Evolutionary conservation across 2,329 filamentous ascomycete species (phyloP).

Genomic region (Colletotrichum higginsianum): DNA sequence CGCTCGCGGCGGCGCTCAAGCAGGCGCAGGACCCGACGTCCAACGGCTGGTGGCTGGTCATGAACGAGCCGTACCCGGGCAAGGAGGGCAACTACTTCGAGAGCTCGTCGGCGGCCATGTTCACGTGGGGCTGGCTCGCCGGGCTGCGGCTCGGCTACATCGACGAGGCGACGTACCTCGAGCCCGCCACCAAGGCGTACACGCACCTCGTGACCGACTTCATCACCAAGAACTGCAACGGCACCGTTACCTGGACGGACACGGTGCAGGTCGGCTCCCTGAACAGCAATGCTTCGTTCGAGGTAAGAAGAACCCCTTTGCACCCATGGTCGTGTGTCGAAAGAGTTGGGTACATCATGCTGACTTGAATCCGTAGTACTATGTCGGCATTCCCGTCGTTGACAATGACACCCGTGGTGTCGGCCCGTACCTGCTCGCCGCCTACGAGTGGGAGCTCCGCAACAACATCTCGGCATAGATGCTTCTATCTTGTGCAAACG

Average conservation of each 20-base stretch:
- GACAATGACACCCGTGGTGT: conserved; percentile 39
- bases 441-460: conserved; percentile 41
- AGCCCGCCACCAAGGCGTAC: conserved; percentile 49
- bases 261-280: conserved; percentile 68
- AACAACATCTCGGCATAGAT: conserved; percentile 24
- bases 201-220: conserved; percentile 57
- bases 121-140: conserved; percentile 66
- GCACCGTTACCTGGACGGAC: conserved; percentile 65
- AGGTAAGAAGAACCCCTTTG: conserved; percentile 53
- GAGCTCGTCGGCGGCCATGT: conserved; percentile 72
- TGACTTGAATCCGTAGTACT: conserved; percentile 22
- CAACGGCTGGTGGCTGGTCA: conserved; percentile 72
- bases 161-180: conserved; percentile 45
- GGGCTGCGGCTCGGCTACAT: conserved; percentile 52
- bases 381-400: conserved; percentile 31
- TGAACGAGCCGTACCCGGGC: conserved; percentile 64
- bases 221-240: conserved; percentile 62
- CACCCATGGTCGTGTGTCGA: too few species aligned
- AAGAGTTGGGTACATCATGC: not conserved
- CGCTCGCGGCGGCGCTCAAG: conserved; percentile 59
- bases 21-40: conserved; percentile 55
- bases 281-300: conserved; percentile 63
- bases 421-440: conserved; percentile 36
- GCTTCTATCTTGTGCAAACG: not conserved
- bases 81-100: conserved; percentile 72